Evolutionary conservation across 805 yeast species (phyloP), one percentile per base, ranked within the genome.

Genomic region (Wickerhamiella lipophila): DNA sequence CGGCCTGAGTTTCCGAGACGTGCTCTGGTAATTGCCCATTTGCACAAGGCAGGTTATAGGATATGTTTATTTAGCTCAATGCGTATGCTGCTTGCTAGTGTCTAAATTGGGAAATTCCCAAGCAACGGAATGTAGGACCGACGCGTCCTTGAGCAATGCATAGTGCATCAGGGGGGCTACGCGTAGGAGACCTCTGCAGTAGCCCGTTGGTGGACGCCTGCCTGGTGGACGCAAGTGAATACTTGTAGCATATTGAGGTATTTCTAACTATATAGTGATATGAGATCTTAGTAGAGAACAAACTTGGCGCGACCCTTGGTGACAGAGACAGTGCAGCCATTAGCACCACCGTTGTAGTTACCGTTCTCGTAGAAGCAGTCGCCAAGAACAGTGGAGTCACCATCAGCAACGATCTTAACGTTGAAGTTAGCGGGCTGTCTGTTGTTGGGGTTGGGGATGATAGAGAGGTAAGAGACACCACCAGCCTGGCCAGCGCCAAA

Each of bases 381-480:
- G 55, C 97, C 96, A 55, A 71, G 71, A 50, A 81, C 76, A 42
- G 68, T 69, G 47, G 77, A 68, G 50, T 77, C 78, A 52, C 76
- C 81, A 48, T 74, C 75, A 58, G 79, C 89, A 50, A 76, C 87
- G 62, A 92, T 88, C 69, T 78, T 78, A 57, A 83, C 82, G 60
- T 79, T 80, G 73, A 66, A 83, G 74, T 79, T 81, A 49, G 81
- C 74, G 50, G 88, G 70, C 18, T 73, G 64, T 19, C 64, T 56
- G 75, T 84, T 85, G 78, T 88, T 87, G 62, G 96, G 95, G 73
- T 89, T 89, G 68, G 96, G 96, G 69, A 87, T 85, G 68, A 89
- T 72, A 6, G 96, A 85, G 60, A 89, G 69, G 75, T 85, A 88
- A 49, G 95, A 73, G 60, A 77, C 71, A 53, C 84, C 83, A 58